Conservation (phyloP, 768 basidiomycete species). For the Mycena vitilis region DNA sequence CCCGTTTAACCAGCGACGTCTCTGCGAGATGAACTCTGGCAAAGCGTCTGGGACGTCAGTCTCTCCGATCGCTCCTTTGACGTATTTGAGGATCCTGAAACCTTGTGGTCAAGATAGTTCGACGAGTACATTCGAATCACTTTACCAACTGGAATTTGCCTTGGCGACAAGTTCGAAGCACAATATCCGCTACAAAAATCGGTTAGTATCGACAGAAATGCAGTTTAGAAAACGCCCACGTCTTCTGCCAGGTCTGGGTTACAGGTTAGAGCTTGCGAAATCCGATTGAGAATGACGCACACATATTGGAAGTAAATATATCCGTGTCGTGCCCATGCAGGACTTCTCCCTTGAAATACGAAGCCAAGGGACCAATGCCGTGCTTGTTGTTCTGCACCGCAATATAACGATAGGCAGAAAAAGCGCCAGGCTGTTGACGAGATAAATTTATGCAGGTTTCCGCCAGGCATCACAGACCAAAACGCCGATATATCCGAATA, state of each 20-base stretch:
- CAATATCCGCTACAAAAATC: constrained; percentile 73
- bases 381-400: constrained; percentile 87
- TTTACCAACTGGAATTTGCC: constrained; percentile 80
- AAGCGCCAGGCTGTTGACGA: constrained; percentile 82
- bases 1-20: constrained; percentile 90
- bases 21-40: constrained; percentile 93
- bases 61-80: constrained; percentile 92
- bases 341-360: constrained; percentile 97
- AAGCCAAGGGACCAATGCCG: constrained; percentile 89
- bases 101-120: constrained; percentile 31
- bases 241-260: constrained; percentile 87
- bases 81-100: constrained; percentile 93
- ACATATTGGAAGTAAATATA: constrained; percentile 98
- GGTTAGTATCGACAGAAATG: constrained; percentile 6
- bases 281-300: constrained; percentile 54
- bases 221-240: constrained; percentile 54
- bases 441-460: background rate
- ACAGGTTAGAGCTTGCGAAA: constrained; percentile 25
- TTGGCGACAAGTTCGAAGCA: constrained; percentile 87
- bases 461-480: constrained; percentile 59
- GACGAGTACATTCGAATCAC: constrained; percentile 22
- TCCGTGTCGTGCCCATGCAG: constrained; percentile 87
- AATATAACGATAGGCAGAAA: constrained; percentile 92
- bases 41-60: constrained; percentile 95
- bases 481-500: constrained; percentile 98